phyloP scores from a whole-genome alignment of 306 rosid genomes.

The Castanea sativa region DNA sequence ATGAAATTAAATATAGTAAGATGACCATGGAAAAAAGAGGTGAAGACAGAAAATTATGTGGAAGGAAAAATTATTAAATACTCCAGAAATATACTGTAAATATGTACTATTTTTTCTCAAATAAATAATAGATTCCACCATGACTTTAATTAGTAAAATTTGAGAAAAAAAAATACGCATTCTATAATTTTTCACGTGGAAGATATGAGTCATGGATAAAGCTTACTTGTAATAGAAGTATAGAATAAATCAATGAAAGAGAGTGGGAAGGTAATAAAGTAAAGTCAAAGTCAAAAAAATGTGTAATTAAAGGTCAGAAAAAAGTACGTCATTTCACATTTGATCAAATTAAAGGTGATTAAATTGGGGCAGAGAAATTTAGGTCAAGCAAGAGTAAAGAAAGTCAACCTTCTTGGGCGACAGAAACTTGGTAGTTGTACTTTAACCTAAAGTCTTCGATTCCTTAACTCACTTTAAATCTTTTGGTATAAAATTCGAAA shows the following conservation, averaged over 20 bases:
- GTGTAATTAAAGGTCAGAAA: not conserved
- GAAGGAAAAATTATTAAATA: no score
- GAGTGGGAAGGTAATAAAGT: not conserved
- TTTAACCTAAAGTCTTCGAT: conserved; percentile 26
- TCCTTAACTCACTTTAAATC: conserved; percentile 16
- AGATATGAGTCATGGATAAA: not conserved
- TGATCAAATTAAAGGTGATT: not conserved
- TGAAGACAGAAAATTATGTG: not conserved
- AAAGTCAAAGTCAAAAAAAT: conserved; percentile 25
- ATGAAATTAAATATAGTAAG: no score
- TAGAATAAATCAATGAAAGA: not conserved
- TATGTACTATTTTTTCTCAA: no score
- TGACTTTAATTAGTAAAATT: no score
- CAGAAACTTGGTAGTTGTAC: conserved; percentile 28
- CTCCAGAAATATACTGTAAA: accelerated
- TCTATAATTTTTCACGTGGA: no score
- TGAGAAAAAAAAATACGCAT: no score
- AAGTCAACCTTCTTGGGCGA: conserved; percentile 39
- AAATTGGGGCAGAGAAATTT: not conserved
- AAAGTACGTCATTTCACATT: not conserved
- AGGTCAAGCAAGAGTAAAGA: conserved; percentile 2
- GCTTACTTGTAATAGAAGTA: not conserved
- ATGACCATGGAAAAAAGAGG: not conserved
- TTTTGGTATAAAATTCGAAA: not conserved
- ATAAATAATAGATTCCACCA: no score